phyloP scores from a whole-genome alignment of 495 filamentous ascomycete genomes.

The Pseudotulostoma volvatum region DNA sequence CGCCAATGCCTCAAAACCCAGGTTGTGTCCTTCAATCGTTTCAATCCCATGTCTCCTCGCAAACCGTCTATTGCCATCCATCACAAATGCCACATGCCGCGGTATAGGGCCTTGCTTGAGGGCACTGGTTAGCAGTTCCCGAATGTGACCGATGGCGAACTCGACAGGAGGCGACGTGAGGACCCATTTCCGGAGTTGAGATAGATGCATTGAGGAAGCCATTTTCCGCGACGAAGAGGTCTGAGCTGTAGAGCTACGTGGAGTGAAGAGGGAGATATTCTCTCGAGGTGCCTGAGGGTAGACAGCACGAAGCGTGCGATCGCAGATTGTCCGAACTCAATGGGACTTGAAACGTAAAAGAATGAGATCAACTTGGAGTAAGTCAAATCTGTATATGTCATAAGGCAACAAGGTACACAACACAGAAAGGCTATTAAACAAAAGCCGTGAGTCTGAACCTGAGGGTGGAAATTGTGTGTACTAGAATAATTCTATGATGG shows the following conservation, averaged over 20 bases:
- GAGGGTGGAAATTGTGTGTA: too few species aligned
- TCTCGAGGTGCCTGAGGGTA: too few species aligned
- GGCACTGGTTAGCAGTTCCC: slow-evolving; percentile 71
- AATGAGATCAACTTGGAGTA: neutral
- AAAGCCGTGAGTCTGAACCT: too few species aligned
- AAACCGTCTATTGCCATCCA: slow-evolving; percentile 94
- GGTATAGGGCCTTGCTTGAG: slow-evolving; percentile 82
- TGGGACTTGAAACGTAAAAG: neutral
- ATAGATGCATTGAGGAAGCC: slow-evolving; percentile 43
- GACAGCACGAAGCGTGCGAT: neutral
- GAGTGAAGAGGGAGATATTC: too few species aligned
- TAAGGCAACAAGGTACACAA: too few species aligned
- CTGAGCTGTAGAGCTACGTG: neutral
- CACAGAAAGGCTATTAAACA: too few species aligned
- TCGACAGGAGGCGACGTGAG: slow-evolving; percentile 76
- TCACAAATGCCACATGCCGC: slow-evolving; percentile 90
- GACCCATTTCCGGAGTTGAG: slow-evolving; percentile 70
- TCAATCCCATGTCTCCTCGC: slow-evolving; percentile 82
- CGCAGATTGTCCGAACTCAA: neutral
- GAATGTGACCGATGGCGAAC: slow-evolving; percentile 54
- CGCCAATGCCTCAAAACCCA: slow-evolving; percentile 90
- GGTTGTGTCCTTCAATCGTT: slow-evolving; percentile 89
- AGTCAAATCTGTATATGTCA: neutral
- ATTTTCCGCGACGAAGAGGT: neutral
- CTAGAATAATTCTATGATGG: too few species aligned